A percentile compares a stretch with the other conserved stretches of the same genome.
These are phyloP conservation scores for Salix viminalis DNA, from an alignment of 345 rosid genomes.

Conservation along the genomic window DNA sequence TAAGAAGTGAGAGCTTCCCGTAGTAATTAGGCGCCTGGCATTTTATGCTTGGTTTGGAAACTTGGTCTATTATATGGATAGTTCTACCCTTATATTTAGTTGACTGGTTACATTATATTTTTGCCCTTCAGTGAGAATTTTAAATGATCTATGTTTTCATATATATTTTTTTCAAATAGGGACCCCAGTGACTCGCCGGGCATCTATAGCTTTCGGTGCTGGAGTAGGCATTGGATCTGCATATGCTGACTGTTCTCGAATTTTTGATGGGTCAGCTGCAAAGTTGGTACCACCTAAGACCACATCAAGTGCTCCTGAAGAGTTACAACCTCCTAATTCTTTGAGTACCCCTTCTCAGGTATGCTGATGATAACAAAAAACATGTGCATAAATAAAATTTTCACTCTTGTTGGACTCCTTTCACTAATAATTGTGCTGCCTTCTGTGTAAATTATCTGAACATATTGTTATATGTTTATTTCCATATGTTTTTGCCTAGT, in stretches of 20 bases:
- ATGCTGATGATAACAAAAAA: background rate
- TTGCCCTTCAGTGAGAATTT: background rate
- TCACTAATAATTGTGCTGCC: background rate
- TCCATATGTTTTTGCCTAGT: background rate
- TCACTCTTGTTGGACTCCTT: background rate
- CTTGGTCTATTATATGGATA: background rate
- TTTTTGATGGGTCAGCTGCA: constrained; percentile 53
- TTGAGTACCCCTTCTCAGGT: constrained; percentile 51
- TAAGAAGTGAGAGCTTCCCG: background rate
- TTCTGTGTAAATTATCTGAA: background rate
- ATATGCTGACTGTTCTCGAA: constrained; percentile 62
- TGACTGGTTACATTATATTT: background rate
- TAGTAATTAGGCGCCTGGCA: background rate
- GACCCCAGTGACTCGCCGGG: constrained; percentile 85
- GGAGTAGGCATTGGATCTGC: constrained; percentile 94
- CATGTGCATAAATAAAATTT: background rate
- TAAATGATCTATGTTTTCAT: background rate
- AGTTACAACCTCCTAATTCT: constrained; percentile 38
- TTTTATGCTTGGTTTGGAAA: background rate
- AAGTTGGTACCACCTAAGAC: constrained; percentile 38
- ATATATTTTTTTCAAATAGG: constrained; percentile 34
- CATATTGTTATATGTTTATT: background rate
- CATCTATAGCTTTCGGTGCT: constrained; percentile 87
- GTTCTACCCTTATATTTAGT: background rate
- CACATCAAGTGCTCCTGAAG: constrained; percentile 28